Evolutionary conservation across 176 grass and related monocot genomes (phyloP).

Genomic region (Carex cristatella): DNA sequence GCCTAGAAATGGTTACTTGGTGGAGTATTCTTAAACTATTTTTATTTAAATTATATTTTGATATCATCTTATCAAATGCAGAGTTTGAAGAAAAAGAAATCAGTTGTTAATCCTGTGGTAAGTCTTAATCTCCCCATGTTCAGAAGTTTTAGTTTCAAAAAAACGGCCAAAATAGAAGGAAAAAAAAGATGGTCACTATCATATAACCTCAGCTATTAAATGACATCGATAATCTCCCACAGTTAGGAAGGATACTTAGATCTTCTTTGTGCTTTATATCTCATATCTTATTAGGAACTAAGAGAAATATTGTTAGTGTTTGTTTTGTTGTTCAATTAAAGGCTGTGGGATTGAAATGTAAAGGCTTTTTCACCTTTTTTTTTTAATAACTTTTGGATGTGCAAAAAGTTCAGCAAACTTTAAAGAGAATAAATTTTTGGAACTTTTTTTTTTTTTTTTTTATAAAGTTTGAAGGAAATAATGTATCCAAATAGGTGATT

Average conservation of each 20-base stretch:
- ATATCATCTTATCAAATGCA: slow-evolving; percentile 24
- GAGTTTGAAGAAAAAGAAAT: slow-evolving; percentile 76
- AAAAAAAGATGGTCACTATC: too few relatives aligned
- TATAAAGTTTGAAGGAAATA: too few relatives aligned
- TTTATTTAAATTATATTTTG: slow-evolving; percentile 10
- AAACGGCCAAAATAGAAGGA: too few relatives aligned
- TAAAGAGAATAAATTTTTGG: too few relatives aligned
- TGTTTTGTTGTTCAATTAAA: background rate
- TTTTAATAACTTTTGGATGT: too few relatives aligned
- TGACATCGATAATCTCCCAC: background rate
- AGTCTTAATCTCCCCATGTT: slow-evolving; percentile 9
- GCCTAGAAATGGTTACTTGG: background rate
- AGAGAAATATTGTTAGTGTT: background rate
- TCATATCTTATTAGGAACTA: background rate
- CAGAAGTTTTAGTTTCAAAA: background rate
- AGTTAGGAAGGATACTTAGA: background rate
- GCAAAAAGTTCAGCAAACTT: too few relatives aligned
- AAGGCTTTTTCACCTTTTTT: too few relatives aligned
- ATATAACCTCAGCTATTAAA: background rate
- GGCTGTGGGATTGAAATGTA: background rate
- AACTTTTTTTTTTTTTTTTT: too few relatives aligned
- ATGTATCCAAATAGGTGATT: background rate
- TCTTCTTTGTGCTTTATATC: background rate
- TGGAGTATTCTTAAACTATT: background rate
- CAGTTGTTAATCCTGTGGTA: slow-evolving; percentile 69